These are phyloP conservation scores for Fraxinus cuspidata DNA, from an alignment of 257 asterid species.

Conservation along the genomic window DNA sequence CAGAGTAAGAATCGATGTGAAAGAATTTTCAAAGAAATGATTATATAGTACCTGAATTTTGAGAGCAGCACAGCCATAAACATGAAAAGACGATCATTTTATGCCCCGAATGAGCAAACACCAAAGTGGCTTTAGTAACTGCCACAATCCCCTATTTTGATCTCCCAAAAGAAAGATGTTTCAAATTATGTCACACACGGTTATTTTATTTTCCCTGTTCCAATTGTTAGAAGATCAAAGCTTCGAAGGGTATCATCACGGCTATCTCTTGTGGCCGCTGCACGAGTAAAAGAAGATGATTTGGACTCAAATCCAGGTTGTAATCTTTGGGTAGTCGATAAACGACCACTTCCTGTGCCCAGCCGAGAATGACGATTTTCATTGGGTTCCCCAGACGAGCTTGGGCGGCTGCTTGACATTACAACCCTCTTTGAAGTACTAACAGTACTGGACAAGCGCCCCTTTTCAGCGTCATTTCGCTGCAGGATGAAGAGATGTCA, in stretches of 20 bases:
- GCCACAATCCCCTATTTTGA: not conserved
- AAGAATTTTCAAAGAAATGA: not conserved
- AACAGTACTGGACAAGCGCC: slow-evolving; percentile 41
- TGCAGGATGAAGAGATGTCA: slow-evolving; percentile 15
- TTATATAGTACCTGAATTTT: not conserved
- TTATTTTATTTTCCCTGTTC: slow-evolving; percentile 49
- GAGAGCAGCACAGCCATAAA: not conserved
- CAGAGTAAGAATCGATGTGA: not conserved
- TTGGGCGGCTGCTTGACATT: slow-evolving; percentile 48
- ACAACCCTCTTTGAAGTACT: slow-evolving; percentile 51
- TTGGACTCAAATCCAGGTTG: slow-evolving; percentile 52
- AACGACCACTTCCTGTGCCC: slow-evolving; percentile 42
- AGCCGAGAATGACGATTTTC: slow-evolving; percentile 40
- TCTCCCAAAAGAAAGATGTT: not conserved
- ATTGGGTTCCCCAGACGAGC: slow-evolving; percentile 53
- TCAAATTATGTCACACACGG: not conserved
- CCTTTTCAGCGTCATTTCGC: slow-evolving; percentile 46
- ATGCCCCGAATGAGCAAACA: not conserved
- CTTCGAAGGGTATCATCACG: slow-evolving; percentile 54
- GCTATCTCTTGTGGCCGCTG: slow-evolving; percentile 35
- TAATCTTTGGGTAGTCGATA: slow-evolving; percentile 44
- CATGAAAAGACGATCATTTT: not conserved
- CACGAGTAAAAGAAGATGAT: slow-evolving; percentile 48
- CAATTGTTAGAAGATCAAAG: slow-evolving; percentile 56
- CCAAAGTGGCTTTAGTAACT: not conserved